phyloP scores from a whole-genome alignment of 805 yeast species.

The Metschnikowia chrysomelidarum region DNA sequence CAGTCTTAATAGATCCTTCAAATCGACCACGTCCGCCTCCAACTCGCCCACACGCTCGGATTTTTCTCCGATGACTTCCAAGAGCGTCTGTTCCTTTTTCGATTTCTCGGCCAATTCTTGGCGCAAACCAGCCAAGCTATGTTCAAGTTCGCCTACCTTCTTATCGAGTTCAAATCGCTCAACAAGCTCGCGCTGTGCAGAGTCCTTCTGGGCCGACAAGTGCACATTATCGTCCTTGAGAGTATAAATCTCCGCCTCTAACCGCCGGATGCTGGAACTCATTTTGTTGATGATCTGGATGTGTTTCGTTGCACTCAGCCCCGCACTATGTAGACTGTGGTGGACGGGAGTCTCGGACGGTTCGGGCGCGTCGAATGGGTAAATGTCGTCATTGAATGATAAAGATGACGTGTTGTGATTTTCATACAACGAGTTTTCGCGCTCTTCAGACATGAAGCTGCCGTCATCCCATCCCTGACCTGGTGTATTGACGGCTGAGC shows the following conservation, averaged over 20 bases:
- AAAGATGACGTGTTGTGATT: slow-evolving; percentile 15
- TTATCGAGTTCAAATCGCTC: slow-evolving; percentile 28
- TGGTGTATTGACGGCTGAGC: slow-evolving; percentile 8
- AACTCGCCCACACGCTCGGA: slow-evolving; percentile 83
- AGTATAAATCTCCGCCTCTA: slow-evolving; percentile 74
- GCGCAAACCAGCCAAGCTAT: slow-evolving; percentile 26
- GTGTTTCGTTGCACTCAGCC: slow-evolving; percentile 21
- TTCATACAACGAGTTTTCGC: slow-evolving; percentile 6
- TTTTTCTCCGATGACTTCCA: slow-evolving; percentile 81
- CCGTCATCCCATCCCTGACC: slow-evolving; percentile 15
- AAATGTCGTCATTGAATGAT: slow-evolving; percentile 42
- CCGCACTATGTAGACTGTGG: slow-evolving; percentile 13
- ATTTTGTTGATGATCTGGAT: slow-evolving; percentile 73
- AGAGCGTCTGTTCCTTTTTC: slow-evolving; percentile 50
- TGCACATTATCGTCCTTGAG: slow-evolving; percentile 60
- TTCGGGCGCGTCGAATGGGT: slow-evolving; percentile 16
- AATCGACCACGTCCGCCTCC: slow-evolving; percentile 81
- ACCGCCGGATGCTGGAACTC: slow-evolving; percentile 70
- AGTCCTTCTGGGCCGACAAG: slow-evolving; percentile 56
- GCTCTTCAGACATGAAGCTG: slow-evolving; percentile 13
- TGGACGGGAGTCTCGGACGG: slow-evolving; percentile 7
- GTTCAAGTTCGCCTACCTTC: slow-evolving; percentile 31
- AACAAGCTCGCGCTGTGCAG: slow-evolving; percentile 66
- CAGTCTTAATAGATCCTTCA: slow-evolving; percentile 76
- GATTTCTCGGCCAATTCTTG: slow-evolving; percentile 35